Percentiles rank a stretch among this genome's conserved stretches.
These are phyloP conservation scores for Colletotrichum tanaceti DNA, from an alignment of 2,329 filamentous ascomycete genomes.

Conservation along the genomic window DNA sequence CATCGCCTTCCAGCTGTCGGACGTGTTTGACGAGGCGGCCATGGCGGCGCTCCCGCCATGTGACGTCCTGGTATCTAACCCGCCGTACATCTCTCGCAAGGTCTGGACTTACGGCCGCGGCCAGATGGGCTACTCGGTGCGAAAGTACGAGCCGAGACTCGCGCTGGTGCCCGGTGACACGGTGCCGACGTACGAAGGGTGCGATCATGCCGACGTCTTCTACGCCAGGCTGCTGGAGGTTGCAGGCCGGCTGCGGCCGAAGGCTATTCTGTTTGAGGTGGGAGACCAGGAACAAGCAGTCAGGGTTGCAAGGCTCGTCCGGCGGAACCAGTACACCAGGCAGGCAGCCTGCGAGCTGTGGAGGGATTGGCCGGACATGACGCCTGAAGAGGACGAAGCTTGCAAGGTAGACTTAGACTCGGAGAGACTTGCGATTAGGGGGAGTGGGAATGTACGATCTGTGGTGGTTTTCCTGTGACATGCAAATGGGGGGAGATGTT, in stretches of 20 bases:
- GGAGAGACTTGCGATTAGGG: conserved; percentile 49
- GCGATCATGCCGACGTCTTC: conserved; percentile 66
- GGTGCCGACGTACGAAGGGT: conserved; percentile 47
- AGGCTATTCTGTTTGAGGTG: conserved; percentile 75
- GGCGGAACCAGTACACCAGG: conserved; percentile 45
- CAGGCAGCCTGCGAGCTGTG: conserved; percentile 71
- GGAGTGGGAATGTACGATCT: conserved; percentile 61
- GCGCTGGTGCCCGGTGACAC: conserved; percentile 73
- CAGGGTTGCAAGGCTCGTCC: conserved; percentile 67
- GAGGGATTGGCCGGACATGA: conserved; percentile 72
- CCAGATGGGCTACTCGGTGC: conserved; percentile 76
- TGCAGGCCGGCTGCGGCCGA: conserved; percentile 61
- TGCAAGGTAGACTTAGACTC: conserved; percentile 43
- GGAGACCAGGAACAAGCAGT: conserved; percentile 75
- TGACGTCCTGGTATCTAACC: conserved; percentile 86
- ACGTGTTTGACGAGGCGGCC: conserved; percentile 61
- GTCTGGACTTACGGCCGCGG: conserved; percentile 54
- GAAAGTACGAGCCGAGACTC: conserved; percentile 81
- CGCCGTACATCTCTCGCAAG: conserved; percentile 83
- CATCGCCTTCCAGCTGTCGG: conserved; percentile 59
- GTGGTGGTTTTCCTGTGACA: conserved; percentile 48
- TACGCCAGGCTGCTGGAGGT: conserved; percentile 74
- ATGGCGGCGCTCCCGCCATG: conserved; percentile 49
- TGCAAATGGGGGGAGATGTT: not conserved
- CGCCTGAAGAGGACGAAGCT: conserved; percentile 46